Base-by-base conservation (phyloP, 2,329 filamentous ascomycete genomes). In the Zymoseptoria crescenta region DNA sequence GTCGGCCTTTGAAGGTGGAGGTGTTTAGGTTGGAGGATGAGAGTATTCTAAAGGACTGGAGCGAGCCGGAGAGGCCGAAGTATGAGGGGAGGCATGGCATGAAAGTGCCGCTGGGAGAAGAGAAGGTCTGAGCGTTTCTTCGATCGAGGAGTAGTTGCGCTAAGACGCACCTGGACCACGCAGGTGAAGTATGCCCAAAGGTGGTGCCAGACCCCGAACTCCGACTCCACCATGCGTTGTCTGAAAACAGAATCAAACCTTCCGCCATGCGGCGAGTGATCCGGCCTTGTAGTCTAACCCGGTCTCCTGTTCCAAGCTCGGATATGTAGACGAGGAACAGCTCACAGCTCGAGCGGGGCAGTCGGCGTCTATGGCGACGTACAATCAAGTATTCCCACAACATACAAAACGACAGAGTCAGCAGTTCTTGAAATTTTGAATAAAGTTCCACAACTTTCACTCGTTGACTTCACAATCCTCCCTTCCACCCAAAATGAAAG, bases 1-100 rank as follows among this genome's bases (percentile, higher is more conserved):
- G 87, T 73, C 81, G 89, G 7, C 88, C 88, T 1, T 80, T 94
- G 5, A 85, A 84, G 53, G 87, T 93, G 0, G 84, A 91, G 65
- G 85, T 94, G 0, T 92, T 84, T 71, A 78, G 79, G 59, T 73
- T 93, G 13, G 65, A 67, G 24, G 69, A 70, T 65, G 72, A 75
- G 54, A 68, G 70, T 2, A 65, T 87, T 0, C 69, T 89, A 55
- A 69, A 77, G 7, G 84, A 79, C 0, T 92, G 89, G 89, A 82
- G 80, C 65, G 75, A 80, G 24, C 82, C 86, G 0, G 75, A 83
- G 64, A 72, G 76, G 1, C 82, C 87, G 1, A 76, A 74, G 8
- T 93, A 93, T 67, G 77, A 68, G 35, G 87, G 87, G 0, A 73
- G 80, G 67, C 88, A 91, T 73, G 88, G 87, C 2, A 79, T 89